phyloP scores from a whole-genome alignment of 768 basidiomycete genomes.

The Boletus sp. region DNA sequence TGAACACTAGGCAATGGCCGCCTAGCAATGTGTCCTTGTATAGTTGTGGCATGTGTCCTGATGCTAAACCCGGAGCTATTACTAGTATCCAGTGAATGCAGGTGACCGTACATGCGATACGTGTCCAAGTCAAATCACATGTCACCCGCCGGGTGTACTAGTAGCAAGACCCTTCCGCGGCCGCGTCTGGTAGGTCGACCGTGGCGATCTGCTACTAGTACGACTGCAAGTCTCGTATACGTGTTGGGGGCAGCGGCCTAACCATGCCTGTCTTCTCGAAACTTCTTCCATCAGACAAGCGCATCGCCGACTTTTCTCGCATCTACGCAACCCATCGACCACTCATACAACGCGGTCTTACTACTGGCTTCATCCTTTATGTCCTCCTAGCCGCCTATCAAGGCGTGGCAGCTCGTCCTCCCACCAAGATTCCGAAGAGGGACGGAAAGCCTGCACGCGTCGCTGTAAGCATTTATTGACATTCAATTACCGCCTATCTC shows the following conservation, averaged over 20 bases:
- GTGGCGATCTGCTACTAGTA: neutral
- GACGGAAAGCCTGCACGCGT: constrained; percentile 55
- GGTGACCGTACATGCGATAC: no score
- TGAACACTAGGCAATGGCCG: no score
- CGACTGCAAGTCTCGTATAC: neutral
- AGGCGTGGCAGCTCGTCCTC: constrained; percentile 48
- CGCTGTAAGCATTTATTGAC: constrained; percentile 48
- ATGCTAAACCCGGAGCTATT: no score
- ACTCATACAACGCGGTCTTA: constrained; percentile 68
- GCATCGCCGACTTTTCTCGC: constrained; percentile 43
- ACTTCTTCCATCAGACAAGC: constrained; percentile 33
- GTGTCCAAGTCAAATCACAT: constrained; percentile 11
- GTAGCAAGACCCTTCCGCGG: no score
- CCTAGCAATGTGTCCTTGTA: no score
- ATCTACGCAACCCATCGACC: constrained; percentile 68
- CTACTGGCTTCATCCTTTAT: constrained; percentile 67
- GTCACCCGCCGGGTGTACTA: neutral
- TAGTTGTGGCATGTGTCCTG: no score
- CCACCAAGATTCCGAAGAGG: constrained; percentile 21
- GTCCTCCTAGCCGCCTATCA: constrained; percentile 63
- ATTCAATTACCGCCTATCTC: neutral
- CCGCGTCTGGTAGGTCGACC: no score
- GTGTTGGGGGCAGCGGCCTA: neutral
- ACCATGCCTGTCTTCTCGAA: constrained; percentile 32
- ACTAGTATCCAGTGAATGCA: no score